These are phyloP conservation scores for Trametes coccinea DNA, from an alignment of 768 basidiomycete species.

Conservation along the genomic window DNA sequence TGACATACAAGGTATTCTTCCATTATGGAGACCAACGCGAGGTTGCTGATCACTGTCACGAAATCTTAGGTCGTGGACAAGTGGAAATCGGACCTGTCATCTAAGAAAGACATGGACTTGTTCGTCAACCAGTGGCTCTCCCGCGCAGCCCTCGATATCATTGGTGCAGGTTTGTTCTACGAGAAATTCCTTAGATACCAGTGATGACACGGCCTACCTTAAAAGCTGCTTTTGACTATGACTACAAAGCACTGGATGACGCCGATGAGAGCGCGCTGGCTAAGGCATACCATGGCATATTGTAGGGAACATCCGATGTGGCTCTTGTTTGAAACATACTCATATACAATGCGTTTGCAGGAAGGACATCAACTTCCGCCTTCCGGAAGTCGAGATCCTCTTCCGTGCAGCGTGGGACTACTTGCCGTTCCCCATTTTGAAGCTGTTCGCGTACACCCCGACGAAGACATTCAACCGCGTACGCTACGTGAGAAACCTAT, in stretches of 20 bases:
- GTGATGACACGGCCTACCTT: neutral
- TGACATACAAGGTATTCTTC: conserved; percentile 16
- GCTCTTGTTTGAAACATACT: neutral
- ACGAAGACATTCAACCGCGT: conserved; percentile 6
- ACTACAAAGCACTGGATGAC: conserved; percentile 21
- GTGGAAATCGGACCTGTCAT: conserved; percentile 22
- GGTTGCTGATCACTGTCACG: no score
- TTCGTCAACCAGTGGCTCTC: conserved; percentile 22
- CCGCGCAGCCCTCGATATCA: conserved; percentile 25
- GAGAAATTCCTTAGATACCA: no score
- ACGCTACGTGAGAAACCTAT: conserved; percentile 3
- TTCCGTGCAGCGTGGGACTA: conserved; percentile 25
- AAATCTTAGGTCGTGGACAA: conserved; percentile 21
- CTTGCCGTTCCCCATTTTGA: conserved; percentile 17
- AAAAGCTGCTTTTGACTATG: conserved; percentile 27
- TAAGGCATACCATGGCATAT: conserved; percentile 22
- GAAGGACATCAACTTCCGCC: conserved; percentile 11
- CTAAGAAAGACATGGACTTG: neutral
- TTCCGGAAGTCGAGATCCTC: conserved; percentile 4
- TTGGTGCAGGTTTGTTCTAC: conserved; percentile 18
- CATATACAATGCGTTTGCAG: neutral
- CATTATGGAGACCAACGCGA: no score
- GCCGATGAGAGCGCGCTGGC: conserved; percentile 4
- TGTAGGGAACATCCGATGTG: conserved; percentile 8
- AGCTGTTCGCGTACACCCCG: conserved; percentile 20